A percentile compares a stretch with the other conserved stretches of the same genome.
phyloP scores from a whole-genome alignment of 768 basidiomycete genomes.

The Trametes coccinea region DNA sequence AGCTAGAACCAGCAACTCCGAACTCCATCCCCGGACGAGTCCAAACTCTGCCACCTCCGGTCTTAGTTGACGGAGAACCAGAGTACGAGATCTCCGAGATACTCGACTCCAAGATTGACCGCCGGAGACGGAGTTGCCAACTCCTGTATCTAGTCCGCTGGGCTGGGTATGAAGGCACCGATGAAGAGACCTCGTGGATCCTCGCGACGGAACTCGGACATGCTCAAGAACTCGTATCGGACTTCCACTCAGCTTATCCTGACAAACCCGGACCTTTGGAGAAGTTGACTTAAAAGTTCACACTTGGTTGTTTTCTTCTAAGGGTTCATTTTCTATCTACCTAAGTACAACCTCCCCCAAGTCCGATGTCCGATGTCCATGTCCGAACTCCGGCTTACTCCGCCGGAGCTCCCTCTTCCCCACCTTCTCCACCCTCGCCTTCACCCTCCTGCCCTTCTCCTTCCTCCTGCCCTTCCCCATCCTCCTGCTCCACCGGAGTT shows the following conservation, averaged over 20 bases:
- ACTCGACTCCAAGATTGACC: constrained; percentile 20
- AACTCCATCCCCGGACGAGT: constrained; percentile 17
- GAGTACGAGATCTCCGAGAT: constrained; percentile 22
- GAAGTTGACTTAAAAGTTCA: neutral
- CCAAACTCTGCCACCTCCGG: constrained; percentile 18
- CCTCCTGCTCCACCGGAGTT: no score
- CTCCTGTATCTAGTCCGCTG: constrained; percentile 8
- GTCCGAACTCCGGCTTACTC: no score
- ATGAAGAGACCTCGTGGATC: constrained; percentile 22
- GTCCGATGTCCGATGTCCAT: no score
- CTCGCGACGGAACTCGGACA: constrained; percentile 11
- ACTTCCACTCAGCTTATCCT: constrained; percentile 6
- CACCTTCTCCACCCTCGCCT: no score
- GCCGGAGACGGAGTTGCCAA: neutral
- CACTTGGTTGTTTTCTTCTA: neutral
- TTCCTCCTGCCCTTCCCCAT: no score
- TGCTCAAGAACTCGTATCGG: constrained; percentile 5
- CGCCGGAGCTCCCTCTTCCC: no score
- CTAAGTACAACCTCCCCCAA: no score
- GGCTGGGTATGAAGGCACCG: constrained; percentile 9
- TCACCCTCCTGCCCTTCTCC: no score
- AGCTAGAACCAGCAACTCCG: constrained; percentile 21
- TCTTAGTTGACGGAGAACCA: constrained; percentile 12
- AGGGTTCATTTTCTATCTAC: no score
- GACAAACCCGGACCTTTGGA: neutral